These are phyloP conservation scores for Mucor piriformis DNA, from an alignment of 371 early-diverging fungal genomes.

Conservation along the genomic window DNA sequence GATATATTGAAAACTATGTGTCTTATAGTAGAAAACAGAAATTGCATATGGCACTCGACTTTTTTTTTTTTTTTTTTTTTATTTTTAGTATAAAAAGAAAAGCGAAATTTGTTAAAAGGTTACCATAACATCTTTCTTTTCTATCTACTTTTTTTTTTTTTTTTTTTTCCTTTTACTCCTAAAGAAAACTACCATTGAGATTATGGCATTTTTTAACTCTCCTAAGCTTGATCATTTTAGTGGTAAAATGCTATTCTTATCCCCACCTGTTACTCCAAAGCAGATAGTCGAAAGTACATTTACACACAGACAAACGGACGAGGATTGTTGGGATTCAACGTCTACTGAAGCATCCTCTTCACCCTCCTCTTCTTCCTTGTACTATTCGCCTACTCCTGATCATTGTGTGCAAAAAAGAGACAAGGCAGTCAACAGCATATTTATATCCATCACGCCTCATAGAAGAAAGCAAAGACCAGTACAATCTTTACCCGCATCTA, in stretches of 20 bases:
- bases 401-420: no score
- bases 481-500: slow-evolving; percentile 5
- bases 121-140: neutral
- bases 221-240: neutral
- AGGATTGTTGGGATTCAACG: neutral
- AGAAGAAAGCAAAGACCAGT: slow-evolving; percentile 2
- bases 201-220: neutral
- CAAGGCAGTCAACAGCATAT: neutral
- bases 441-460: neutral
- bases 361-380: neutral
- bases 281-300: neutral
- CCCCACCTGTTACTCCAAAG: slow-evolving; percentile 34
- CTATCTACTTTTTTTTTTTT: neutral
- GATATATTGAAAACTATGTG: no score
- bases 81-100: neutral
- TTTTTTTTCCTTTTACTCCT: neutral
- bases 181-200: neutral
- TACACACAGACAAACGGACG: neutral
- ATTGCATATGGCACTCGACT: no score
- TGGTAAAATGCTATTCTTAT: slow-evolving; percentile 7
- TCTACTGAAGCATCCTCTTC: neutral
- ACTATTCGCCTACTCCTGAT: neutral
- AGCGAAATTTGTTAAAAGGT: neutral
- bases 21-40: no score
- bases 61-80: no score